Evolutionary conservation across 371 early-diverging fungal genomes (phyloP).

Genomic region (Mucor sp.): DNA sequence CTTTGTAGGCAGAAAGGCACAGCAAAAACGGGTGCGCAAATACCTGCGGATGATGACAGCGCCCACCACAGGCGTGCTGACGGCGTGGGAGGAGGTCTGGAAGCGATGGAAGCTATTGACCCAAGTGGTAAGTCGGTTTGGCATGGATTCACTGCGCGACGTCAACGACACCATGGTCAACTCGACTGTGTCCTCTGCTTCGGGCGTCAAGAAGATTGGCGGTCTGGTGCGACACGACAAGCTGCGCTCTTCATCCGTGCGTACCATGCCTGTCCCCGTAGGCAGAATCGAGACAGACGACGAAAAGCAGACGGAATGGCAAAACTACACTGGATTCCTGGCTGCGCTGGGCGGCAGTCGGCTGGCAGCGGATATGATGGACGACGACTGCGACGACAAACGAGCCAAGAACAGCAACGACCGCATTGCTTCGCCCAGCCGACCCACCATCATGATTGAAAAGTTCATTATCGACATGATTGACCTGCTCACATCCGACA

Average conservation of each 20-base stretch:
- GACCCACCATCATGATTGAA: conserved; percentile 56
- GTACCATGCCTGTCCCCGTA: conserved; percentile 18
- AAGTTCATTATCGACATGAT: conserved; percentile 81
- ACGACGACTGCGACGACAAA: conserved; percentile 21
- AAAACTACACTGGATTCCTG: conserved; percentile 86
- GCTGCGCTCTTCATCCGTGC: conserved; percentile 2
- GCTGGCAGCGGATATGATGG: conserved; percentile 28
- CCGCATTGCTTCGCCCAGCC: conserved; percentile 29
- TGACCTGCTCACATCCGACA: conserved; percentile 79
- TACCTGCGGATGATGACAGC: conserved; percentile 62
- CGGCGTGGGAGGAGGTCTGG: conserved; percentile 85
- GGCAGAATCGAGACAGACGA: conserved; percentile 36
- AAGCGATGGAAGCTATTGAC: conserved; percentile 70
- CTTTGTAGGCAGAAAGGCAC: conserved; percentile 69
- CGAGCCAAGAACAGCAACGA: conserved; percentile 2
- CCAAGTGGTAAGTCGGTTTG: conserved; percentile 22
- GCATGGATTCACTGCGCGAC: conserved; percentile 20
- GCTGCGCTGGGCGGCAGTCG: conserved; percentile 84
- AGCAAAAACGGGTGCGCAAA: conserved; percentile 76
- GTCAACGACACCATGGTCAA: conserved; percentile 4
- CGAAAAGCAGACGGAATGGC: conserved; percentile 64
- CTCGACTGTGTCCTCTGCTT: neutral
- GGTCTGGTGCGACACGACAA: conserved; percentile 27
- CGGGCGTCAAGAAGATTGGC: conserved; percentile 27
- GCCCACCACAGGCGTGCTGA: conserved; percentile 72